Evolutionary conservation across 352 stramenopile species (phyloP), one percentile per base, ranked within the genome.

Genomic region (Pythium dissimile): DNA sequence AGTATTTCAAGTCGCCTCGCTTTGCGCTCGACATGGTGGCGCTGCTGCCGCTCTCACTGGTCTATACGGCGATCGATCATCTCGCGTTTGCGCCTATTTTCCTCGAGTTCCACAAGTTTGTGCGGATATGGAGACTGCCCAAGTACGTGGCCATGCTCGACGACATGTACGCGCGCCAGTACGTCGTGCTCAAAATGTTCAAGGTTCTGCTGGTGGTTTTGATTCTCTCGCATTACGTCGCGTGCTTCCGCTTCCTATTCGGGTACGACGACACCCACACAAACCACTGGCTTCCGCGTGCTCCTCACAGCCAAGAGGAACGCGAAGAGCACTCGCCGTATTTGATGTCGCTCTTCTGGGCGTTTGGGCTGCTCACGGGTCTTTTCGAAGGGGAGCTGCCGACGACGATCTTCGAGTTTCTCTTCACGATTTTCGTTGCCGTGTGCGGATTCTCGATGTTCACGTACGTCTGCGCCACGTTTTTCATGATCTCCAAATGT

Each of bases 401-500:
- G 15, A 67, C 72, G 15, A 68, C 67, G 0, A 68, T 75, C 3
- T 15, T 62, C 4, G 71, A 80, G 47, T 87, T 86, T 54, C 47
- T 75, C 20, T 90, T 88, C 56, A 85, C 77, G 39, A 74, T 84
- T 20, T 62, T 79, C n/a, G 80, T 90, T 24, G 74, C 66, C 4
- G 48, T 85, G 18, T 83, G 75, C n/a, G 80, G 77, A 5, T 87
- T 90, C 54, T 64, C 79, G 9, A 51, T 88, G 15, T 90, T 90
- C 59, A 87, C 76, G 13, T 85, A 86, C 35, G 42, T 90, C 2
- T 87, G 75, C 26, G 80, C 75, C 9, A 87, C 68, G 16, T 84
- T 88, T 31, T 90, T 90, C 50, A 85, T 90, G 73, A 80, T 90
- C 15, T 90, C 80, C 30, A 88, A 90, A 48, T 88, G 77, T 46